Evolutionary conservation across 139 green algal genomes (phyloP).

Genomic region (Ettlia oleoabundans): DNA sequence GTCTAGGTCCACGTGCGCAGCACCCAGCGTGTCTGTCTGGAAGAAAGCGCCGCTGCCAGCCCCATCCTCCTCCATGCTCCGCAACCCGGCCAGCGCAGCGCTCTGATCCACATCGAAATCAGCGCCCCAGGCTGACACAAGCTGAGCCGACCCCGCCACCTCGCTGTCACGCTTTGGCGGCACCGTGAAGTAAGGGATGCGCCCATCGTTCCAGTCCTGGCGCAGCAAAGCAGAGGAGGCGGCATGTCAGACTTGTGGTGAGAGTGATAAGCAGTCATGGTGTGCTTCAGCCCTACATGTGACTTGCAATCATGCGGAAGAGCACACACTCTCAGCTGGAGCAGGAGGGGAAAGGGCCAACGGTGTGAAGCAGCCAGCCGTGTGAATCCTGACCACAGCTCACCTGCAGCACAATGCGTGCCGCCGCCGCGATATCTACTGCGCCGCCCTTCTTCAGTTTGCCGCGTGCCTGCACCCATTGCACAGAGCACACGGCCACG

Average conservation of each 20-base stretch:
- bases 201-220: constrained; percentile 94
- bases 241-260: no score
- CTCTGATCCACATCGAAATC: constrained; percentile 76
- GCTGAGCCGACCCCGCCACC: constrained; percentile 56
- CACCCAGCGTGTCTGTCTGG: constrained; percentile 56
- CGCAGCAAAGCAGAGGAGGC: not conserved
- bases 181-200: constrained; percentile 91
- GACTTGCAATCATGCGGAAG: no score
- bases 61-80: constrained; percentile 49
- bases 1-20: constrained; percentile 46
- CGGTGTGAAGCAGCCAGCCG: not conserved
- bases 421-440: constrained; percentile 51
- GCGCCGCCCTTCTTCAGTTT: constrained; percentile 81
- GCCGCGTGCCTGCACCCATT: constrained; percentile 66
- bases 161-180: constrained; percentile 68
- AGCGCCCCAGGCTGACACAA: constrained; percentile 75
- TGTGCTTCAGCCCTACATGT: no score
- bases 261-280: no score
- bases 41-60: constrained; percentile 54
- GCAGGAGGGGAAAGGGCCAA: not conserved
- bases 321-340: not conserved
- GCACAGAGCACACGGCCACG: not conserved
- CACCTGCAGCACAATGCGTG: constrained; percentile 76
- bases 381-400: not conserved
- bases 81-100: constrained; percentile 79